Evolutionary conservation across 495 filamentous ascomycete species (phyloP).

Genomic region (Aspergillus haitiensis): DNA sequence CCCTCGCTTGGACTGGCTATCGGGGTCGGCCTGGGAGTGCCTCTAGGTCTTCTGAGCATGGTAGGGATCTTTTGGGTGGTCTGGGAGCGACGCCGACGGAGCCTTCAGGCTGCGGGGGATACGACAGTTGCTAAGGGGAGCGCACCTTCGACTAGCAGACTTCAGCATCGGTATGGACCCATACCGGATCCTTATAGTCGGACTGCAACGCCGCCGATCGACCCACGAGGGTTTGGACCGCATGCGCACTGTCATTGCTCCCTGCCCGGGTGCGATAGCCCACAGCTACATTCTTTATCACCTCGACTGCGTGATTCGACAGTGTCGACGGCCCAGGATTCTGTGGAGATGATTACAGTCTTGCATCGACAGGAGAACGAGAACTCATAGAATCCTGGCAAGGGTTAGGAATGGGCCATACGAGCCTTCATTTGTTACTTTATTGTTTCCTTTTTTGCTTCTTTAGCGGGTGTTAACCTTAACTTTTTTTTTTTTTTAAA

Average conservation of each 20-base stretch:
- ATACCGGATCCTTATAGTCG: constrained; percentile 9
- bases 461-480: too few species aligned
- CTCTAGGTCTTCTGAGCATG: constrained; percentile 6
- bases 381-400: too few species aligned
- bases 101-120: background rate
- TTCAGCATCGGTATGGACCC: constrained; percentile 16
- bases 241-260: background rate
- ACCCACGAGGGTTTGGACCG: background rate
- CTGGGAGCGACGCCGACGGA: constrained; percentile 15
- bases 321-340: too few species aligned
- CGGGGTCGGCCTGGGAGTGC: constrained; percentile 11
- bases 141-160: background rate
- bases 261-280: too few species aligned
- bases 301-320: too few species aligned
- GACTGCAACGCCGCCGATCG: constrained; percentile 5
- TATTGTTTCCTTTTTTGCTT: too few species aligned
- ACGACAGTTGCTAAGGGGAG: background rate
- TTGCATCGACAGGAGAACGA: too few species aligned
- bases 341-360: too few species aligned
- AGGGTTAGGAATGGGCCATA: too few species aligned
- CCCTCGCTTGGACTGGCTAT: constrained; percentile 5
- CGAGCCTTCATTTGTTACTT: too few species aligned
- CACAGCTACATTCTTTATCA: too few species aligned
- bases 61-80: constrained; percentile 9
- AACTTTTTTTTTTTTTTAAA: too few species aligned